Evolutionary conservation across 2,329 filamentous ascomycete species (phyloP).

Genomic region (Cyphellophora attinorum): DNA sequence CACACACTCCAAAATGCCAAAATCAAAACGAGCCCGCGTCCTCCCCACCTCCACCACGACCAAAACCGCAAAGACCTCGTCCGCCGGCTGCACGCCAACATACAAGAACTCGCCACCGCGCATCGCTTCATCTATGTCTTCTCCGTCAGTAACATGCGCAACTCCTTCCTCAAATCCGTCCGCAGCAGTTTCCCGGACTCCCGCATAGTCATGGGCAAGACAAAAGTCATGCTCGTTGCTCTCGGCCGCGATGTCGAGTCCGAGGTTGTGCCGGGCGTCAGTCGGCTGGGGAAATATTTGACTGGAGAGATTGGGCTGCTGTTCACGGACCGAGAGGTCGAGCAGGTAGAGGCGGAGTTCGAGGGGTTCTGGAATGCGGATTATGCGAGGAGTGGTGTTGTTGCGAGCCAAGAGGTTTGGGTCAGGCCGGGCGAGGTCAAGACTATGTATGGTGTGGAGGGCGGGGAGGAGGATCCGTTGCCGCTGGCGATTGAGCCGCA

Average conservation of each 20-base stretch:
- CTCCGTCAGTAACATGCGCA: slow-evolving; percentile 93
- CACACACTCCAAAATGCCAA: slow-evolving; percentile 58
- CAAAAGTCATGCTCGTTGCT: slow-evolving; percentile 95
- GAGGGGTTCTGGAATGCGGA: slow-evolving; percentile 63
- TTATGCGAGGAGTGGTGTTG: slow-evolving; percentile 79
- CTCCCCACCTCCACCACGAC: slow-evolving; percentile 82
- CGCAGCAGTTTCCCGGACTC: slow-evolving; percentile 24
- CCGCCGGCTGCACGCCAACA: slow-evolving; percentile 75
- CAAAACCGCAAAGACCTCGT: slow-evolving; percentile 83
- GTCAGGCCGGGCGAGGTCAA: slow-evolving; percentile 79
- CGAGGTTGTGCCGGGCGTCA: slow-evolving; percentile 70
- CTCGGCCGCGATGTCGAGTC: slow-evolving; percentile 70
- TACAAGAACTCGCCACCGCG: slow-evolving; percentile 73
- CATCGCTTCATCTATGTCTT: slow-evolving; percentile 93
- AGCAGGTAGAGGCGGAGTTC: slow-evolving; percentile 64
- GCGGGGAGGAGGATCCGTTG: slow-evolving; percentile 74
- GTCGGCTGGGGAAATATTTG: slow-evolving; percentile 60
- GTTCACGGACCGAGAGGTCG: slow-evolving; percentile 69
- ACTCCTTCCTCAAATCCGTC: slow-evolving; percentile 52
- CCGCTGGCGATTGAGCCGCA: slow-evolving; percentile 85
- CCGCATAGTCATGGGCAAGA: slow-evolving; percentile 94
- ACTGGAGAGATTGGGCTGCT: slow-evolving; percentile 79
- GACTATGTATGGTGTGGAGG: slow-evolving; percentile 43
- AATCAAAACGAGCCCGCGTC: slow-evolving; percentile 86
- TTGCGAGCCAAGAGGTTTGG: slow-evolving; percentile 63